Conservation (phyloP, 2,329 filamentous ascomycete genomes). For the Lachnellula hyalina region DNA sequence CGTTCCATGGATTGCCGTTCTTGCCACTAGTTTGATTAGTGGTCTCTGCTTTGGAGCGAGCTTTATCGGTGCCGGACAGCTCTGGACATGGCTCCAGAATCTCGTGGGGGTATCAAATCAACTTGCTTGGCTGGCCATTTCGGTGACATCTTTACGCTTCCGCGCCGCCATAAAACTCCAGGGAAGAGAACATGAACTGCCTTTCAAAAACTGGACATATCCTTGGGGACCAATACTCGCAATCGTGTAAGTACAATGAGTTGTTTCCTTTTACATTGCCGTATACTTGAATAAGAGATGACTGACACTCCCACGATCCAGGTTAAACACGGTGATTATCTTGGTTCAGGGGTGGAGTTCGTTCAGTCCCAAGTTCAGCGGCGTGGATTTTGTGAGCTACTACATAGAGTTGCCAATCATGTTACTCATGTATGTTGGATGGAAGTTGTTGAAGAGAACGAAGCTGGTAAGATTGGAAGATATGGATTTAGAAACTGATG, state of each 20-base stretch:
- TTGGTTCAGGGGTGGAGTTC: constrained; percentile 59
- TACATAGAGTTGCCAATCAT: constrained; percentile 61
- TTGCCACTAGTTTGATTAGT: constrained; percentile 48
- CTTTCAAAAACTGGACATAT: constrained; percentile 64
- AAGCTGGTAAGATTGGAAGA: constrained; percentile 39
- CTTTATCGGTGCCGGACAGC: constrained; percentile 59
- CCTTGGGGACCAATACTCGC: constrained; percentile 54
- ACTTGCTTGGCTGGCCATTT: constrained; percentile 60
- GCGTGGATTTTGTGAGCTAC: constrained; percentile 56
- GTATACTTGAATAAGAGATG: no score
- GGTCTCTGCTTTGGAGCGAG: constrained; percentile 60
- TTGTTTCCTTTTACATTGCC: no score
- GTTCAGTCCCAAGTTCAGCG: constrained; percentile 54
- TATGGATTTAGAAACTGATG: constrained; percentile 49
- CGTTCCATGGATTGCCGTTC: constrained; percentile 49
- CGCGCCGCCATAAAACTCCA: constrained; percentile 51
- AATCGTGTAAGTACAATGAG: constrained; percentile 33
- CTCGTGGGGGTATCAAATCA: constrained; percentile 65
- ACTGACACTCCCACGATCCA: no score
- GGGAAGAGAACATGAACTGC: constrained; percentile 55
- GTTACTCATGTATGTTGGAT: constrained; percentile 47
- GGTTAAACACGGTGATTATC: constrained; percentile 52
- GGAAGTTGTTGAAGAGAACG: constrained; percentile 48
- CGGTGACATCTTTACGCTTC: constrained; percentile 61
- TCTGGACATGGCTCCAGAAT: constrained; percentile 64